These are phyloP conservation scores for Sindora glabra DNA, from an alignment of 306 rosid genomes.

Conservation along the genomic window DNA sequence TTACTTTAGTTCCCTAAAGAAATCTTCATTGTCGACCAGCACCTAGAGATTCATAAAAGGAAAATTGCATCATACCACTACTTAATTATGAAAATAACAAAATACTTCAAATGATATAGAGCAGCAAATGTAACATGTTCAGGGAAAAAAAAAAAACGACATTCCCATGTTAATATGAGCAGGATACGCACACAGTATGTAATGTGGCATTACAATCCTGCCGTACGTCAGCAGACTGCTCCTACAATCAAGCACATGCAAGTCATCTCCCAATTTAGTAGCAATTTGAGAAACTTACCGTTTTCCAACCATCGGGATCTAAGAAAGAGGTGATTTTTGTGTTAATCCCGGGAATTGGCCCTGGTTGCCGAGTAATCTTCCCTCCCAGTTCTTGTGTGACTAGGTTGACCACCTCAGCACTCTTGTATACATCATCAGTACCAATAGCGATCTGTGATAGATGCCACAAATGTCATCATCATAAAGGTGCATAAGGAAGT, in stretches of 20 bases:
- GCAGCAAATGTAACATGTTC: neutral
- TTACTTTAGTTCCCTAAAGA: conserved; percentile 66
- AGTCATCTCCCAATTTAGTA: neutral
- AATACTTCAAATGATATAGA: neutral
- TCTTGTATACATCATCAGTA: conserved; percentile 91
- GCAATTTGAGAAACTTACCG: conserved; percentile 51
- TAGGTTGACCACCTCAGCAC: conserved; percentile 68
- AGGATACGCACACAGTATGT: too few species aligned
- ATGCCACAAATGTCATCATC: conserved; percentile 6
- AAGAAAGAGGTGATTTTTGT: conserved; percentile 82
- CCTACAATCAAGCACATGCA: neutral
- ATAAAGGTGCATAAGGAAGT: neutral
- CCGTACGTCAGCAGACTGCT: neutral
- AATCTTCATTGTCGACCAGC: conserved; percentile 80
- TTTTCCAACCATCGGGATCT: conserved; percentile 99
- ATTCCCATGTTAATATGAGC: too few species aligned
- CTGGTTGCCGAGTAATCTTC: conserved; percentile 83
- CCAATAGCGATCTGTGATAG: conserved; percentile 67
- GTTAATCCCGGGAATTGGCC: conserved; percentile 81
- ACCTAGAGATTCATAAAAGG: conserved; percentile 47
- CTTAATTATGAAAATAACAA: neutral
- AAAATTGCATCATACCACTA: conserved; percentile 7
- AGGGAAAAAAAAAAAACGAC: neutral
- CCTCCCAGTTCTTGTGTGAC: conserved; percentile 90
- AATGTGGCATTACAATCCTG: too few species aligned